Evolutionary conservation across 306 rosid species (phyloP).

Genomic region (Castanea crenata): DNA sequence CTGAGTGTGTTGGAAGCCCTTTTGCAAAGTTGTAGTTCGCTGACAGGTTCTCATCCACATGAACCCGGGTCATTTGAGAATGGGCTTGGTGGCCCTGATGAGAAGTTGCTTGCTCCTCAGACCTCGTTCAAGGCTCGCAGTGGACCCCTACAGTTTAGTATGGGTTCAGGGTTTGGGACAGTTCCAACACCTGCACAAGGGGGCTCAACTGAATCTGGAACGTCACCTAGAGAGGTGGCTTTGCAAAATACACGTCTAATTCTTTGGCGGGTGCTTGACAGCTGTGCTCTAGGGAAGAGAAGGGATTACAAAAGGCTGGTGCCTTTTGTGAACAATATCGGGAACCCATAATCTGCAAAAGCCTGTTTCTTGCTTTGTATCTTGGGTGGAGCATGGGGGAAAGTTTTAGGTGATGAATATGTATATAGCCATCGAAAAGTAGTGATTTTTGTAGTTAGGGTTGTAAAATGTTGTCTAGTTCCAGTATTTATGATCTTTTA

Average conservation of each 20-base stretch:
- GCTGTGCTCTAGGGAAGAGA: conserved; percentile 82
- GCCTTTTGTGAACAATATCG: conserved; percentile 81
- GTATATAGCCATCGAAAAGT: conserved; percentile 33
- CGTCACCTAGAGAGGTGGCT: conserved; percentile 70
- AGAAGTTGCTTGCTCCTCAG: conserved; percentile 78
- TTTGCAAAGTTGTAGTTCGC: conserved; percentile 91
- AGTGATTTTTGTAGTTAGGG: conserved; percentile 34
- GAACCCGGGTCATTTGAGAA: conserved; percentile 71
- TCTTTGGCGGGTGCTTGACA: conserved; percentile 82
- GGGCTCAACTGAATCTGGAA: conserved; percentile 53
- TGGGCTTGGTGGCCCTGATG: conserved; percentile 63
- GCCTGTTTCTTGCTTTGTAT: conserved; percentile 33
- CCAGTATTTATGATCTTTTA: not conserved
- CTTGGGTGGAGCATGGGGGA: conserved; percentile 26
- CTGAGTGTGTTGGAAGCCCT: conserved; percentile 96
- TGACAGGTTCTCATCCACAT: conserved; percentile 74
- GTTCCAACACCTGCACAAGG: conserved; percentile 39
- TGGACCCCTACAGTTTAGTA: conserved; percentile 80
- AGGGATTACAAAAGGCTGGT: conserved; percentile 85
- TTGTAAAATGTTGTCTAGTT: conserved; percentile 25
- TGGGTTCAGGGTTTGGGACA: conserved; percentile 45
- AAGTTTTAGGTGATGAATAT: conserved; percentile 35
- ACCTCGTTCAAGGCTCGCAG: conserved; percentile 94
- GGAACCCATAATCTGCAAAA: conserved; percentile 52
- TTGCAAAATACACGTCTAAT: conserved; percentile 88